Percentiles rank a stretch among this genome's conserved stretches.
Conservation (phyloP, 2,329 filamentous ascomycete genomes). For the Aspergillus udagawae region DNA sequence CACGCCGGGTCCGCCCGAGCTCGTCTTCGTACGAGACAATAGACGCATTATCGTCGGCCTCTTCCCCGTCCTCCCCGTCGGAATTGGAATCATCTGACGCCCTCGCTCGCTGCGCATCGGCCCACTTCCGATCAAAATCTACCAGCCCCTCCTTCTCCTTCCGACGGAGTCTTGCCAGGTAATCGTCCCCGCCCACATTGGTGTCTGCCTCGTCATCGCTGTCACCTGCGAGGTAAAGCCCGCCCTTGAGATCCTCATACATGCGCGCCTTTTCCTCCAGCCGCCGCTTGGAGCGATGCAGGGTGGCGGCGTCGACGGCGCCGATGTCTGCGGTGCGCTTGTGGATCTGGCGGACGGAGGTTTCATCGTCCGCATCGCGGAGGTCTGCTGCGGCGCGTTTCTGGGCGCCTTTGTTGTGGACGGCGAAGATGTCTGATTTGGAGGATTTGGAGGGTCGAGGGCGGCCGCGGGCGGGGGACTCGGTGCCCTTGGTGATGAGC, state of each 20-base stretch:
- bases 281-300: constrained; percentile 67
- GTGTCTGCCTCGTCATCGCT: constrained; percentile 33
- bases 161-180: constrained; percentile 56
- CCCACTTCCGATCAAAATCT: constrained; percentile 97
- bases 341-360: constrained; percentile 58
- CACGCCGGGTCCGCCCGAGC: constrained; percentile 76
- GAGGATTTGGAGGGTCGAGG: constrained; percentile 42
- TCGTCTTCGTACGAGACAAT: constrained; percentile 88
- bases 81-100: constrained; percentile 25
- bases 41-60: constrained; percentile 51
- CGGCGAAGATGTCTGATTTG: constrained; percentile 67
- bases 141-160: constrained; percentile 59
- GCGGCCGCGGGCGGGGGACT: constrained; percentile 41
- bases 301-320: constrained; percentile 52
- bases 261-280: constrained; percentile 88
- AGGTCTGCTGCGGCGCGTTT: constrained; percentile 60
- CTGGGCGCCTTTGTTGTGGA: constrained; percentile 59
- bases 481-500: constrained; percentile 60
- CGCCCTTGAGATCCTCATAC: constrained; percentile 86
- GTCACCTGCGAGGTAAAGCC: constrained; percentile 64
- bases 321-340: constrained; percentile 59
- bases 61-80: constrained; percentile 35
- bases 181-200: constrained; percentile 28
- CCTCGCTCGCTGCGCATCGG: constrained; percentile 55
- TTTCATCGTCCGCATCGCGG: constrained; percentile 36